Base-by-base conservation (phyloP, 75 land plant genomes). In the Isoetes taiwanensis region DNA sequence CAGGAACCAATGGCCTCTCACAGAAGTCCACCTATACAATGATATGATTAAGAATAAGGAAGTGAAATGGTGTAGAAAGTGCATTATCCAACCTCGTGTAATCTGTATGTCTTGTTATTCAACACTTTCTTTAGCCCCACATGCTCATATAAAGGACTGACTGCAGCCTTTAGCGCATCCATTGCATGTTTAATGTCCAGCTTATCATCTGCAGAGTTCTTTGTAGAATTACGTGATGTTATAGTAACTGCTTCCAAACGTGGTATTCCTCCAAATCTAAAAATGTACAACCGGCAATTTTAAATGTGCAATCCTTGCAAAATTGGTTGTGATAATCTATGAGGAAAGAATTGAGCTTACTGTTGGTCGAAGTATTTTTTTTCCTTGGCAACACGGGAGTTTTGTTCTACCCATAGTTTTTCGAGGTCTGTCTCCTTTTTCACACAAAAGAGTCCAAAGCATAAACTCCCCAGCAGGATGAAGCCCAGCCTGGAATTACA, bases 341-440 rank as follows among this genome's bases (percentile, higher is more conserved):
- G 30, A 53, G 30, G 1, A 25, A 0, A 52, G 19, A 34, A 14
- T 20, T 27, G 28, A 14, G 16, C 67, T 4, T 16, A 69, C 72
- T 48, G 54, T 8, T 48, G 23, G 32, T 73, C 43, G 30, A 68
- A 73, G 28, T 26, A 50, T 12, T 46, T 10, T 40, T 53, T 72
- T 30, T 73, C 76, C 19, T 56, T 61, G 10, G 69, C 67, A 3
- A 73, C 67, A 17, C 72, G 64, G 23, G 76, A 73, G 34, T 53
- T 48, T 21, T 73, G 76, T 32, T 69, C 76, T 50, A 73, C 76
- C 72, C 76, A 73, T 23, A 73, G 73, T 39, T 63, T 73, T 34
- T 73, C 76, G 32, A 73, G 30, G 62, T 73, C 62, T 27, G 72
- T 48, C 55, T 73, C 76, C 0, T 57, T 53, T 10, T 64, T 40